Evolutionary conservation across 805 yeast genomes (phyloP), one percentile per base, ranked within the genome.

Genomic region (Starmerella asiatica): DNA sequence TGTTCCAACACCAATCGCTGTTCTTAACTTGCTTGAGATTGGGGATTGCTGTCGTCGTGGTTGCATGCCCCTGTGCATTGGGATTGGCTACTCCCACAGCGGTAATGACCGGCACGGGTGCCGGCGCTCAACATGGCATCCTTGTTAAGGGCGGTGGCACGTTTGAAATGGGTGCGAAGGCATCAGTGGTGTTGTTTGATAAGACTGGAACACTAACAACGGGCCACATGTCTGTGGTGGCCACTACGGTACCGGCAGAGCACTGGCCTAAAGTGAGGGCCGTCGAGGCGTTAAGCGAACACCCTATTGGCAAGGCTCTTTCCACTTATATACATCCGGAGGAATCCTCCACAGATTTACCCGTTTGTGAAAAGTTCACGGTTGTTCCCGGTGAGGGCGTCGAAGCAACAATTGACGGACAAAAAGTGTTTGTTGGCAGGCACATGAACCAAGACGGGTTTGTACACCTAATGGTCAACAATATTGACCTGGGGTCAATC

Each of bases 21-120:
- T 67, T 75, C 47, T 76, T 73, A 56, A 72, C 72, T 4, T 78
- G 88, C 54, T 59, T 93, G 41, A 76, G 80, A 52, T 69, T 86
- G 34, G 78, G 93, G 5, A 88, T 91, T 21, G 76, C 93, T 5
- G 98, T 91, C 4, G 73, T 93, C 47, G 95, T 91, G 9, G 96
- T 91, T 36, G 98, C 98, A 1, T 91, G 99, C 60, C 99, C 99
- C 0, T 91, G 98, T 68, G 97, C 98, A 0, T 62, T 91, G 19
- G 99, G 98, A 3, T 67, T 91, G 37, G 96, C 96, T 3, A 94
- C 97, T 0, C 99, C 99, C 1, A 93, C 98, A 1, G 97, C 97
- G 0, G 83, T 91, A 9, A 91, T 93, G 96, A 98, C 91, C 2
- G 98, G 96, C 7, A 88, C 97, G 2, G 98, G 98, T 30, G 79